Conservation (phyloP, 306 rosid species). For the Casuarina cunninghamiana region DNA sequence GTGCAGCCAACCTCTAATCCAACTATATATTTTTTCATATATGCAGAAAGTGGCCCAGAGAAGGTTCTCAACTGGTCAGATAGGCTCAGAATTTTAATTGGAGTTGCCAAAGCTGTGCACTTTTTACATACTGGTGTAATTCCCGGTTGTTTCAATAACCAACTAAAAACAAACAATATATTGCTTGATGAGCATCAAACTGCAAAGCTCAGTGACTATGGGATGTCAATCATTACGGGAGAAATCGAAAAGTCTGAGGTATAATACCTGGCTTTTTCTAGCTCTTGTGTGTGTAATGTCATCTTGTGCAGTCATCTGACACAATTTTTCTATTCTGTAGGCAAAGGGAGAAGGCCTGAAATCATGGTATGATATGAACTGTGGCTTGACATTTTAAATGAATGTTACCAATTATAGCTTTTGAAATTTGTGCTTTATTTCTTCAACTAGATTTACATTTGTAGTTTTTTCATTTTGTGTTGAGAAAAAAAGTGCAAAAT, state of each 20-base stretch:
- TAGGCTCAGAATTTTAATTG: conserved; percentile 72
- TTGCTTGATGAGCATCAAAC: conserved; percentile 75
- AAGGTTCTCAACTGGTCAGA: conserved; percentile 81
- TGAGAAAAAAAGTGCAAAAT: neutral
- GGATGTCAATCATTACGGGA: conserved; percentile 61
- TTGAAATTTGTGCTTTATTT: neutral
- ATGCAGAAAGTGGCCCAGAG: conserved; percentile 55
- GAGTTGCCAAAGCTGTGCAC: conserved; percentile 88
- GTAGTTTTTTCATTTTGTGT: neutral
- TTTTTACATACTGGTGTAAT: conserved; percentile 78
- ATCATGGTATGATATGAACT: conserved; percentile 51
- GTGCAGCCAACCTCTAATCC: conserved; percentile 27
- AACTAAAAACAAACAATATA: conserved; percentile 62
- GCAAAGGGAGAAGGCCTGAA: conserved; percentile 54
- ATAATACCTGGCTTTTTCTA: conserved; percentile 20
- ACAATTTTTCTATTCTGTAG: conserved; percentile 41
- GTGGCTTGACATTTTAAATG: neutral
- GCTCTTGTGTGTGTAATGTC: neutral
- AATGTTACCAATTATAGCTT: neutral
- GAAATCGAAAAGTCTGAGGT: conserved; percentile 68
- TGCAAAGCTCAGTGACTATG: conserved; percentile 86
- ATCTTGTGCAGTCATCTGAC: conserved; percentile 29
- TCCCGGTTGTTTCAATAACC: conserved; percentile 74
- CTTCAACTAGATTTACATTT: neutral
- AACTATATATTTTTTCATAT: neutral